A percentile compares a stretch with the other conserved stretches of the same genome.
Evolutionary conservation across 495 filamentous ascomycete species (phyloP).

Genomic region (Penicillium lagena): DNA sequence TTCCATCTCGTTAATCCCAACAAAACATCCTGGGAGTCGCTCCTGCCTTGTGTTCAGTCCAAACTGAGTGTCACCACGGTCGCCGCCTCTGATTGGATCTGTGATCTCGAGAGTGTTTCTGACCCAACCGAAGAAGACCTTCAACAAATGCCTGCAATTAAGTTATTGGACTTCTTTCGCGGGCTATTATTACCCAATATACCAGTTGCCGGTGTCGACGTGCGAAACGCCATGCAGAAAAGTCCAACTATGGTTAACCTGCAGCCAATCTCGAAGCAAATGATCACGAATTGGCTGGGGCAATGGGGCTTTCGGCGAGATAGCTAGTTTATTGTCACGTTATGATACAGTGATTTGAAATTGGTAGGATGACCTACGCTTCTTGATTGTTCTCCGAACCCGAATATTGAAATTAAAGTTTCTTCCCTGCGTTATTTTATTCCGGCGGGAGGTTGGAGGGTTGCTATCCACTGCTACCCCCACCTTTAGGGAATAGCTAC

Average conservation of each 20-base stretch:
- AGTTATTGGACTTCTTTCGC: slow-evolving; percentile 20
- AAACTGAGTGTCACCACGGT: slow-evolving; percentile 15
- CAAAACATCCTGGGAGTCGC: no score
- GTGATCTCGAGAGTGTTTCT: slow-evolving; percentile 13
- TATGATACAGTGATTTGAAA: no score
- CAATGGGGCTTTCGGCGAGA: slow-evolving; percentile 20
- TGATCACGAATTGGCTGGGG: slow-evolving; percentile 19
- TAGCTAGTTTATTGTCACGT: no score
- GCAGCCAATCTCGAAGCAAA: slow-evolving; percentile 6
- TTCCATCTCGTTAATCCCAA: no score
- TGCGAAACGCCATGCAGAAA: slow-evolving; percentile 7
- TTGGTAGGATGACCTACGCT: no score
- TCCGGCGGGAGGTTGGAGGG: no score
- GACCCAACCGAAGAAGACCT: slow-evolving; percentile 10
- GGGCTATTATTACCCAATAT: slow-evolving; percentile 9
- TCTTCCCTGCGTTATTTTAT: no score
- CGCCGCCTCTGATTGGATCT: slow-evolving; percentile 13
- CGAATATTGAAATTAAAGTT: no score
- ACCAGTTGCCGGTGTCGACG: slow-evolving; percentile 14
- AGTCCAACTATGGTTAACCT: slow-evolving; percentile 17
- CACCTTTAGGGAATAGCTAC: no score
- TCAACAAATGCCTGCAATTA: slow-evolving; percentile 15
- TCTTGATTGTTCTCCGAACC: no score
- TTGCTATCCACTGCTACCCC: no score
- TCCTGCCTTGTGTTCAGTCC: no score